These are phyloP conservation scores for Colletotrichum brevisporum DNA, from an alignment of 2,329 filamentous ascomycete species.

Conservation along the genomic window DNA sequence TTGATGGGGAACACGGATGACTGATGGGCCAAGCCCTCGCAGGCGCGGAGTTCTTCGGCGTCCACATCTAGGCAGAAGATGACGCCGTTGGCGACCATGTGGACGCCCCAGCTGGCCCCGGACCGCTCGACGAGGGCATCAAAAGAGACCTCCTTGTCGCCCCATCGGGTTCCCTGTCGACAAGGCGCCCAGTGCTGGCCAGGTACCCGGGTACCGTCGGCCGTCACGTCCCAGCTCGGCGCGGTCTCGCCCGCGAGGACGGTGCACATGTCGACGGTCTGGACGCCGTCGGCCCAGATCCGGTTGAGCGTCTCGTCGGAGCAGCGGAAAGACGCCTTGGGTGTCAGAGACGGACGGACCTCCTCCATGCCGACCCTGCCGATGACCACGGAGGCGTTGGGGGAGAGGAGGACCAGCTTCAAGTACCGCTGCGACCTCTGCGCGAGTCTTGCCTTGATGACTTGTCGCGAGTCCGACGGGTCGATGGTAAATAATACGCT, in stretches of 20 bases:
- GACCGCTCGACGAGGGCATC: conserved; percentile 13
- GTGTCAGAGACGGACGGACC: neutral
- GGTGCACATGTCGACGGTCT: conserved; percentile 31
- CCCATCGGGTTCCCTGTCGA: conserved; percentile 32
- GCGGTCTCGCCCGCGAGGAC: conserved; percentile 22
- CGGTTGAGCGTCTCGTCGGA: conserved; percentile 27
- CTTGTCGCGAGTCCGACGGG: conserved; percentile 12
- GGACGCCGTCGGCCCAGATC: conserved; percentile 30
- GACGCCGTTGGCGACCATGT: conserved; percentile 38
- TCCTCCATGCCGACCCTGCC: neutral
- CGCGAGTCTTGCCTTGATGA: neutral
- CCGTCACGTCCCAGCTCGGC: conserved; percentile 28
- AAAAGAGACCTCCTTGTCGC: conserved; percentile 16
- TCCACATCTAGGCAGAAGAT: conserved; percentile 31
- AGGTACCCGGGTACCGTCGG: conserved; percentile 12
- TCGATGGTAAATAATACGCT: neutral
- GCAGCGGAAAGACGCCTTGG: conserved; percentile 13
- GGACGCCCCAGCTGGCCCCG: conserved; percentile 36
- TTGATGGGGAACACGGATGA: conserved; percentile 26
- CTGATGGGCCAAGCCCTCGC: conserved; percentile 26
- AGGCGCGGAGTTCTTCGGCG: conserved; percentile 11
- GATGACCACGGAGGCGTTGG: conserved; percentile 5
- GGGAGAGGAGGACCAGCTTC: conserved; percentile 8
- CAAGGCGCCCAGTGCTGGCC: conserved; percentile 36
- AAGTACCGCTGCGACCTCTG: conserved; percentile 29